Percentiles rank a stretch among this genome's conserved stretches.
Evolutionary conservation across 768 basidiomycete species (phyloP).

Genomic region (Trametes cinnabarina): DNA sequence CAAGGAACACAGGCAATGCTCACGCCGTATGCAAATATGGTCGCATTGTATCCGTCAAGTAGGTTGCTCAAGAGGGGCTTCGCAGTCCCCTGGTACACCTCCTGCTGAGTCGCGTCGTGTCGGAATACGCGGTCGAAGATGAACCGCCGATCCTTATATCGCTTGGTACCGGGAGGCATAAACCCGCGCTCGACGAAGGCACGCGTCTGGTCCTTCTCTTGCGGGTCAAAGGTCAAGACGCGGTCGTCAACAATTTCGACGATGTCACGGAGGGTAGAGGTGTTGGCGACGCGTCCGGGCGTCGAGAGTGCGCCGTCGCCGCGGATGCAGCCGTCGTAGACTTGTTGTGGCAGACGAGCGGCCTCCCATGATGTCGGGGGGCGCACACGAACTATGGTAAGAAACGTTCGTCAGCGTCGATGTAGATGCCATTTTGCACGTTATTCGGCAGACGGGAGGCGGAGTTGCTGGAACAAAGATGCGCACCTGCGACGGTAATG

Average conservation of each 20-base stretch:
- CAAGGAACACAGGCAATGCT: slow-evolving; percentile 27
- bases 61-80: slow-evolving; percentile 82
- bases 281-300: slow-evolving; percentile 44
- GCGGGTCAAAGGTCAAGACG: slow-evolving; percentile 93
- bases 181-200: slow-evolving; percentile 86
- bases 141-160: slow-evolving; percentile 95
- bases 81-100: slow-evolving; percentile 85
- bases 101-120: slow-evolving; percentile 75
- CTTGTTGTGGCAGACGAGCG: slow-evolving; percentile 63
- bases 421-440: not conserved
- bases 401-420: not conserved
- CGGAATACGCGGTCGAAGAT: slow-evolving; percentile 95
- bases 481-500: slow-evolving; percentile 79
- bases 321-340: slow-evolving; percentile 67
- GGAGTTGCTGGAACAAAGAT: slow-evolving; percentile 7
- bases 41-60: slow-evolving; percentile 93
- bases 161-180: slow-evolving; percentile 81
- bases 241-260: slow-evolving; percentile 92
- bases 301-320: slow-evolving; percentile 86
- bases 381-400: slow-evolving; percentile 77
- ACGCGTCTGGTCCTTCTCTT: slow-evolving; percentile 78
- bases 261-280: slow-evolving; percentile 67
- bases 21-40: slow-evolving; percentile 98
- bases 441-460: not conserved
- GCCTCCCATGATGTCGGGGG: slow-evolving; percentile 86